Evolutionary conservation across 176 grass and related monocot genomes (phyloP), one percentile per base, ranked within the genome.

Genomic region (Lolium multiflorum): DNA sequence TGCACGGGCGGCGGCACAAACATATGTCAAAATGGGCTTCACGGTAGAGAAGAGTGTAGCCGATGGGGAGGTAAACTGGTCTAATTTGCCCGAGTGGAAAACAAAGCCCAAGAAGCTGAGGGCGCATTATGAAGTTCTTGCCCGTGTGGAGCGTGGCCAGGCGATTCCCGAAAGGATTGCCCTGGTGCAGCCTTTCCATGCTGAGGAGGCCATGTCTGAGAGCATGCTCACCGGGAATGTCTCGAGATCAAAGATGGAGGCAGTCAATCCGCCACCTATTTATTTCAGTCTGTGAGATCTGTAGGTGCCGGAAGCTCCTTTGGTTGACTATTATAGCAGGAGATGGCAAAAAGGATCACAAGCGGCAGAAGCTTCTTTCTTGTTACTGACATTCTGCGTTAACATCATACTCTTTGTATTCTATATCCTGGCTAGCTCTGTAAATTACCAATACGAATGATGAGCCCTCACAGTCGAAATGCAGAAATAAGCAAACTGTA

Each of bases 11-110:
- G 89, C 93, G 0, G 93, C 93, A 0, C 90, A 95, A 78, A 95
- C 86, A 14, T 95, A 98, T 63, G 83, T 98, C 39, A 98, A 98
- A 88, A 98, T 93, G 88, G 91, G 80, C 0, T 98, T 94, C 21
- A 59, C 76, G 2, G 80, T 94, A 20, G 91, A 92, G 86, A 92
- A 88, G 84, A 83, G 26, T 74, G 71, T 95, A 58, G 48, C 65
- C 24, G 93, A 92, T 5, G 90, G 86, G 31, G 88, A 98, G 39
- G 86, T 81, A 11, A 80, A 95, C 48, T 91, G 90, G 91, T 91
- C 87, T 5, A 38, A 47, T 14, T 86, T 88, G 54, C 91, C 96
- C 0, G 81, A 86, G 69, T 98, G 93, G 93, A 92, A 48, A 81
- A 98, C 88, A 14, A 95, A 82, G 78, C 91, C 96, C n/a, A 81